Conservation (phyloP, 2,329 filamentous ascomycete species). For the Penicillium sp. region DNA sequence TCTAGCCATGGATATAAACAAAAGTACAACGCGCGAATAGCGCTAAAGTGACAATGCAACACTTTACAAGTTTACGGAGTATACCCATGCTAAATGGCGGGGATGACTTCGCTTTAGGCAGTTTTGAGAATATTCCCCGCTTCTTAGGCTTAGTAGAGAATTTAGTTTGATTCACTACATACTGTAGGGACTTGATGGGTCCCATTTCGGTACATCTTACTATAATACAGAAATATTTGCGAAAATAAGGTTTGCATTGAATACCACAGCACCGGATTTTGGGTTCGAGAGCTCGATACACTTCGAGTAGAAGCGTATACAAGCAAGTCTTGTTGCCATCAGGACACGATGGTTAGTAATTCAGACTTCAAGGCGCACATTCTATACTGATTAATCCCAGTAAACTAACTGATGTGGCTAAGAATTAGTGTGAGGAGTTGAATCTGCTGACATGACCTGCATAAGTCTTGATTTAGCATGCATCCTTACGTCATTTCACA, state of each 20-base stretch:
- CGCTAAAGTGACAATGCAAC: neutral
- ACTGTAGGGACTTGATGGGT: neutral
- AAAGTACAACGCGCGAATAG: neutral
- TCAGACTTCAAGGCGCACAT: too few relatives aligned
- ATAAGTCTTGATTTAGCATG: neutral
- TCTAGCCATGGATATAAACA: neutral
- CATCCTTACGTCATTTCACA: neutral
- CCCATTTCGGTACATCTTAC: neutral
- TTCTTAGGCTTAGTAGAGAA: neutral
- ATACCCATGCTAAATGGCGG: neutral
- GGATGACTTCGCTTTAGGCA: neutral
- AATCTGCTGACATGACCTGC: neutral
- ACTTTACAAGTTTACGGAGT: neutral
- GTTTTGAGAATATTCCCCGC: neutral
- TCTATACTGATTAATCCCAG: neutral
- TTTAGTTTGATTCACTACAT: neutral
- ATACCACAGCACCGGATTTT: too few relatives aligned
- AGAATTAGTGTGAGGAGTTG: neutral
- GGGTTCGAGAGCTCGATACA: too few relatives aligned
- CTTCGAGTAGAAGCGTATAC: too few relatives aligned
- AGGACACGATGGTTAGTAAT: too few relatives aligned
- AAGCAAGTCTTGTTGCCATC: too few relatives aligned
- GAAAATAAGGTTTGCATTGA: too few relatives aligned
- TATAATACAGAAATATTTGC: too few relatives aligned
- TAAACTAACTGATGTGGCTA: neutral